These are phyloP conservation scores for Penicillium nucicola DNA, from an alignment of 495 filamentous ascomycete genomes.

Conservation along the genomic window DNA sequence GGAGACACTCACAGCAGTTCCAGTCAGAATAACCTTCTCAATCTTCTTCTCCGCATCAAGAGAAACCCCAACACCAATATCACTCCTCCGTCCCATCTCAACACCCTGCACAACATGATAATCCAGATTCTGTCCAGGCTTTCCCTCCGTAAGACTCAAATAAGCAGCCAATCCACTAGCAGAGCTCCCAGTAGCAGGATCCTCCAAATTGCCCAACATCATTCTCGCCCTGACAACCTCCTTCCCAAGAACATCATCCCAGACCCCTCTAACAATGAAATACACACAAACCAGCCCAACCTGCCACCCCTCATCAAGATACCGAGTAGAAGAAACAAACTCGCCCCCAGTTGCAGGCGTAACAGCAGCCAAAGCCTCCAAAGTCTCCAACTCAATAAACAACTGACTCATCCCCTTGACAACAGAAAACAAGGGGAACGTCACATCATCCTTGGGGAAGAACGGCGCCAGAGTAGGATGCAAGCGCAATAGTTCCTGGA, in stretches of 20 bases:
- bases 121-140: conserved; percentile 23
- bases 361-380: conserved; percentile 33
- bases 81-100: conserved; percentile 72
- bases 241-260: conserved; percentile 23
- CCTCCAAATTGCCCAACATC: conserved; percentile 57
- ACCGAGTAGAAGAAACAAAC: conserved; percentile 5
- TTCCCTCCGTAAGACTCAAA: conserved; percentile 45
- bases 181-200: conserved; percentile 69
- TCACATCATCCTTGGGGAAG: conserved; percentile 4
- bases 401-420: conserved; percentile 67
- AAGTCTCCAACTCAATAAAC: conserved; percentile 51
- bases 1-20: conserved; percentile 56
- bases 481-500: conserved; percentile 29
- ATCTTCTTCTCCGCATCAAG: conserved; percentile 32
- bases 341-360: conserved; percentile 24
- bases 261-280: conserved; percentile 52
- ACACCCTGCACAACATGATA: conserved; percentile 69
- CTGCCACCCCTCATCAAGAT: conserved; percentile 60
- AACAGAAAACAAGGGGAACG: conserved; percentile 31
- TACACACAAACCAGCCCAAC: conserved; percentile 51
- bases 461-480: conserved; percentile 28
- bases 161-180: conserved; percentile 58
- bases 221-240: conserved; percentile 39
- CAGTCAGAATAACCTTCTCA: conserved; percentile 51
- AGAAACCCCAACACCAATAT: conserved; percentile 47